Conservation (phyloP, 176 grass and related monocot species). For the Pontederia paniculata region DNA sequence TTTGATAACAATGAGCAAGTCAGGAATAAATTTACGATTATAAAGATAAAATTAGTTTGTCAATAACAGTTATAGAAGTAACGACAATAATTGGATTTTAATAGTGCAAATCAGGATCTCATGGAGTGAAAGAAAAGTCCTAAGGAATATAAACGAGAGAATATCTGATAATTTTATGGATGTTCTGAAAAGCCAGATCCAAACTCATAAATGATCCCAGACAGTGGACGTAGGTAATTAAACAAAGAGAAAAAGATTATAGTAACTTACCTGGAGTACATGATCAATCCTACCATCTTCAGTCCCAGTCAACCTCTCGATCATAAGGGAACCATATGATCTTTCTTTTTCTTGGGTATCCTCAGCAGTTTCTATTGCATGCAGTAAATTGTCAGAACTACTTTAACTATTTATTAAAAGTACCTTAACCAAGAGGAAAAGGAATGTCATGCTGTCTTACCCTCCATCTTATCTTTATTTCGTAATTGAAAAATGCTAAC, state of each 20-base stretch:
- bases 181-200: no score
- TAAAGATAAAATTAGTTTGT: no score
- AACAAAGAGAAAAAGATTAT: conserved; percentile 13
- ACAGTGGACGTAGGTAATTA: not conserved
- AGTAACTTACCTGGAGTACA: conserved; percentile 66
- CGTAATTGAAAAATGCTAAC: conserved; percentile 55
- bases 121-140: no score
- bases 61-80: no score
- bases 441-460: conserved; percentile 21
- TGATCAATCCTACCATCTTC: conserved; percentile 77
- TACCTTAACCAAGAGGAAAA: conserved; percentile 12
- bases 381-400: conserved; percentile 15
- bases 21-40: no score
- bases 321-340: conserved; percentile 89
- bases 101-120: no score
- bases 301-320: conserved; percentile 77
- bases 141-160: no score
- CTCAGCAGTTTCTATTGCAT: conserved; percentile 30
- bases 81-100: no score
- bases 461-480: conserved; percentile 54
- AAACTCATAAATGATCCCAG: not conserved
- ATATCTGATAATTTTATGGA: no score
- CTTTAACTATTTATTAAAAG: not conserved
- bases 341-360: conserved; percentile 37
- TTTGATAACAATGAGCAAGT: no score